phyloP scores from a whole-genome alignment of 148 eudicot genomes.

The Rhododendron griersonianum region DNA sequence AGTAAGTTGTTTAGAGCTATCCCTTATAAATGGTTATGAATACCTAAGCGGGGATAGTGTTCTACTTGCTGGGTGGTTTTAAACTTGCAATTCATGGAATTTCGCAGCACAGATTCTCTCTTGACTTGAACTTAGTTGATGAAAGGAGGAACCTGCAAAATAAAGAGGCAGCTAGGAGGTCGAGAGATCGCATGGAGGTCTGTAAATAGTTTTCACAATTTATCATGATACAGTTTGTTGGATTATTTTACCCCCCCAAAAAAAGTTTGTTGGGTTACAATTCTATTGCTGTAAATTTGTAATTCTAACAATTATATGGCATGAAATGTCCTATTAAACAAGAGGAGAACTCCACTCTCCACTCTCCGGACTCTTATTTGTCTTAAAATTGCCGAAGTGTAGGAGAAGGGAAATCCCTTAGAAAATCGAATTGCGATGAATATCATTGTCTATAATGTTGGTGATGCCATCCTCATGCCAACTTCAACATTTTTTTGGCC shows the following conservation, averaged over 20 bases:
- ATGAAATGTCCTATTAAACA: not conserved
- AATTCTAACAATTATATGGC: not conserved
- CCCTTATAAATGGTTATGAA: not conserved
- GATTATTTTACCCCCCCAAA: no score
- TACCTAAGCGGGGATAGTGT: not conserved
- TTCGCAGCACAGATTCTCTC: not conserved
- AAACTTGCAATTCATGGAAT: not conserved
- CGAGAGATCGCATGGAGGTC: not conserved
- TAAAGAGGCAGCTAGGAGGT: constrained; percentile 2
- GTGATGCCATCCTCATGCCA: not conserved
- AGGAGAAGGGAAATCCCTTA: not conserved
- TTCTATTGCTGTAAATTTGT: not conserved
- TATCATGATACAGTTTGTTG: not conserved
- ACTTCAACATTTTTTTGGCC: not conserved
- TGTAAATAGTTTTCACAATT: not conserved
- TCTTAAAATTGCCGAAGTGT: not conserved
- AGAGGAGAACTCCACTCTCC: not conserved
- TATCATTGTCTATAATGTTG: not conserved
- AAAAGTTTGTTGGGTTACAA: not conserved
- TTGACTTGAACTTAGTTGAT: not conserved
- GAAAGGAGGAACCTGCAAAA: not conserved
- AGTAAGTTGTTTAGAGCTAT: not conserved
- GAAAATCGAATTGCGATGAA: not conserved
- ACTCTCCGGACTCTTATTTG: not conserved
- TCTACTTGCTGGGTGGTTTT: not conserved